A percentile compares a stretch with the other conserved stretches of the same genome.
phyloP scores from a whole-genome alignment of 768 basidiomycete genomes.

The Lenzites betulinus region DNA sequence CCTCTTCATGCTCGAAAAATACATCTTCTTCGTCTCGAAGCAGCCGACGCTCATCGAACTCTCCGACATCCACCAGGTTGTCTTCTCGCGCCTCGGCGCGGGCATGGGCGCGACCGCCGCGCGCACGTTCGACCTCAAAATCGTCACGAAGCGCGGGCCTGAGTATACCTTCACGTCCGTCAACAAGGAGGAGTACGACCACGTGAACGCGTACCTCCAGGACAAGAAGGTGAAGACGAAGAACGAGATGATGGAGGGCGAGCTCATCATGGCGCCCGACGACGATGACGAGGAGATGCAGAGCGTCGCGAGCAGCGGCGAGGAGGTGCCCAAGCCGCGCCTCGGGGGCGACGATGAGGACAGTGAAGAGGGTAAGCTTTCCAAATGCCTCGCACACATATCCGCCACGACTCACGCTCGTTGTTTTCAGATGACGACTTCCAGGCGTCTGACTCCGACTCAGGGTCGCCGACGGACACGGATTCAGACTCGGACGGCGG shows the following conservation, averaged over 20 bases:
- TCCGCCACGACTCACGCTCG: not conserved
- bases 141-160: conserved; percentile 80
- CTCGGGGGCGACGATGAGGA: conserved; percentile 71
- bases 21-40: conserved; percentile 97
- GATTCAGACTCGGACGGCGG: conserved; percentile 72
- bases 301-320: conserved; percentile 73
- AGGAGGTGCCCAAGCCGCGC: conserved; percentile 54
- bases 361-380: conserved; percentile 64
- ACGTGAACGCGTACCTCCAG: conserved; percentile 81
- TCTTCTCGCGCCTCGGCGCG: conserved; percentile 92
- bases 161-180: conserved; percentile 92
- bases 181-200: conserved; percentile 93
- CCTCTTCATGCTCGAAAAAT: conserved; percentile 97
- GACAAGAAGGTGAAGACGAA: conserved; percentile 93
- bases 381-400: not conserved
- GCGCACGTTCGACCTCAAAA: conserved; percentile 91
- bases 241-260: conserved; percentile 93
- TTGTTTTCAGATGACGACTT: conserved; percentile 78
- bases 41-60: conserved; percentile 90
- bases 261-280: conserved; percentile 69
- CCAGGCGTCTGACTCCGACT: conserved; percentile 79
- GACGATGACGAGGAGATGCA: conserved; percentile 84
- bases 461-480: conserved; percentile 81
- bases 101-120: conserved; percentile 81
- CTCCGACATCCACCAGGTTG: conserved; percentile 83